Percentiles rank a stretch among this genome's conserved stretches.
Evolutionary conservation across 768 basidiomycete genomes (phyloP).

Genomic region (Leccinum subtestaceum): DNA sequence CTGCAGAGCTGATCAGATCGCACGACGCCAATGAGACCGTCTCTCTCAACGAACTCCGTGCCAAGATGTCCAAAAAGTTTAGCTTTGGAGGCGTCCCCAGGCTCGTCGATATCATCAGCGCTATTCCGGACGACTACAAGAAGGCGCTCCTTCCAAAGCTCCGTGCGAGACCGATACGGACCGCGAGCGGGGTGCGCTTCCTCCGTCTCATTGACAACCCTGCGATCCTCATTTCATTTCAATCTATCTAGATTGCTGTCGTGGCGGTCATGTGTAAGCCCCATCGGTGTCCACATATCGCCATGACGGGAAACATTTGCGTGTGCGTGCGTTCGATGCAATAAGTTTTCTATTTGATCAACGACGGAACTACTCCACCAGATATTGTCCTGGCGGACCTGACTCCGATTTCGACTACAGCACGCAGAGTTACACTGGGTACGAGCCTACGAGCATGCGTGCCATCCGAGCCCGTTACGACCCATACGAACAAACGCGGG

Average conservation of each 20-base stretch:
- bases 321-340: slow-evolving; percentile 55
- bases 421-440: slow-evolving; percentile 93
- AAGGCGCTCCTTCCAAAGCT: slow-evolving; percentile 86
- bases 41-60: slow-evolving; percentile 84
- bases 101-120: slow-evolving; percentile 96
- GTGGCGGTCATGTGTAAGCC: slow-evolving; percentile 99
- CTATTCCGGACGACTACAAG: slow-evolving; percentile 97
- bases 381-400: slow-evolving; percentile 97
- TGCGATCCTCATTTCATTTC: not conserved
- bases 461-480: slow-evolving; percentile 96
- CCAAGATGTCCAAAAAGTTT: slow-evolving; percentile 87
- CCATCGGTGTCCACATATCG: slow-evolving; percentile 98
- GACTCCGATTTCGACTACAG: slow-evolving; percentile 99
- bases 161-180: slow-evolving; percentile 90
- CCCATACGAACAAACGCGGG: slow-evolving; percentile 95
- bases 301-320: slow-evolving; percentile 99
- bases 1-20: slow-evolving; percentile 87
- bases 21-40: slow-evolving; percentile 75
- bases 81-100: slow-evolving; percentile 84
- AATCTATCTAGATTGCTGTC: slow-evolving; percentile 75
- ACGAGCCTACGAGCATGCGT: slow-evolving; percentile 98
- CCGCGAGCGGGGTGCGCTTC: slow-evolving; percentile 83
- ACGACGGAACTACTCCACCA: slow-evolving; percentile 28
- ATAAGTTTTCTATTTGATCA: not conserved
- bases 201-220: not conserved